Conservation (phyloP, 2,329 filamentous ascomycete species). For the Colletotrichum simmondsii region DNA sequence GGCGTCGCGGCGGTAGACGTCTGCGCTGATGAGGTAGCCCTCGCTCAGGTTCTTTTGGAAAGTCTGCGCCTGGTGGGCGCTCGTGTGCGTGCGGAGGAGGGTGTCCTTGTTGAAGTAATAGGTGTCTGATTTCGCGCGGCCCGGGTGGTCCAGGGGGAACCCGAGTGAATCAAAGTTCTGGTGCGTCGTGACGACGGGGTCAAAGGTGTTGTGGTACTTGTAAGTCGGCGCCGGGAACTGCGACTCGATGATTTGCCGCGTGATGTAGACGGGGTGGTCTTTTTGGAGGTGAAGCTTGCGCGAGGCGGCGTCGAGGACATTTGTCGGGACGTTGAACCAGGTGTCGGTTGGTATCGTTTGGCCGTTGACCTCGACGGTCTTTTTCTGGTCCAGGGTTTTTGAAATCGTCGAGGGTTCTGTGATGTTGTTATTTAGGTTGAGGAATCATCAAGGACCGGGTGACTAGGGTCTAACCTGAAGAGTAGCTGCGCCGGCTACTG, state of each 20-base stretch:
- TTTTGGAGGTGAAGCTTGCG: constrained; percentile 89
- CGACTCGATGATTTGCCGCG: constrained; percentile 90
- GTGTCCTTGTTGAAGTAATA: constrained; percentile 92
- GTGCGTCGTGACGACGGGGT: constrained; percentile 83
- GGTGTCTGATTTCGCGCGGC: constrained; percentile 87
- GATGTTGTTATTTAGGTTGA: neutral
- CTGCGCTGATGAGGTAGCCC: constrained; percentile 91
- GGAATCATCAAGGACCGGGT: neutral
- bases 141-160: constrained; percentile 88
- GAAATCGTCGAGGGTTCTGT: neutral
- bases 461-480: constrained; percentile 36
- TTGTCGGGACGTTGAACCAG: constrained; percentile 86
- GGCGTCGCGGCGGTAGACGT: constrained; percentile 95
- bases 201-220: constrained; percentile 80
- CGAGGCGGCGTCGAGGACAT: constrained; percentile 78
- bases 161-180: constrained; percentile 99
- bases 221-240: constrained; percentile 81
- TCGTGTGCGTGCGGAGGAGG: constrained; percentile 92
- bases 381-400: constrained; percentile 35
- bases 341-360: constrained; percentile 74
- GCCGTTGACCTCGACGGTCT: constrained; percentile 68
- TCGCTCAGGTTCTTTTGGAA: constrained; percentile 78
- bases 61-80: constrained; percentile 88
- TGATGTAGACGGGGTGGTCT: constrained; percentile 91
- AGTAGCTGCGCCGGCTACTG: constrained; percentile 33